Percentiles rank a stretch among this genome's conserved stretches.
phyloP scores from a whole-genome alignment of 352 stramenopile species.

The Peronospora destructor region DNA sequence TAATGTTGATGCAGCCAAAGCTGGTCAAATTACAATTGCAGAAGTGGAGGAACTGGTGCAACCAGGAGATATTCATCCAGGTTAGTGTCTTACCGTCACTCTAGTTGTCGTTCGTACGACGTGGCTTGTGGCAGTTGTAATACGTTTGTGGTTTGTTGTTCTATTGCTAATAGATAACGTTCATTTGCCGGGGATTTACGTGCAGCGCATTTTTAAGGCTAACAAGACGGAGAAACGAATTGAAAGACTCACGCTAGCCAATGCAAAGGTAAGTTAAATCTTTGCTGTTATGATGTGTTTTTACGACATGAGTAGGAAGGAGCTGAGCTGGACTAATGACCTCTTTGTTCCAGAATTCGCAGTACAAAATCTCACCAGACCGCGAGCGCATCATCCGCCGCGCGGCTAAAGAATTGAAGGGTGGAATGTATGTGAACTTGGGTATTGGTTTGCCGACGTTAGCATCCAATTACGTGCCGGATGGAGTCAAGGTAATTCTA shows the following conservation, averaged over 20 bases:
- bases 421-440: constrained; percentile 98
- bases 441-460: constrained; percentile 94
- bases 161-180: constrained; percentile 67
- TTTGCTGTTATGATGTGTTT: too few species aligned
- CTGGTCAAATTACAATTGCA: constrained; percentile 88
- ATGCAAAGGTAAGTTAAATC: constrained; percentile 33
- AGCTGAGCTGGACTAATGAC: not conserved
- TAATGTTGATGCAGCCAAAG: constrained; percentile 93
- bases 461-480: constrained; percentile 92
- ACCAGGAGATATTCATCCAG: constrained; percentile 88
- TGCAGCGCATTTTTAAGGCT: constrained; percentile 92
- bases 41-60: constrained; percentile 95
- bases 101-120: too few species aligned
- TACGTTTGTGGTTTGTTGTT: not conserved
- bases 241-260: constrained; percentile 87
- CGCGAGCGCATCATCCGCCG: constrained; percentile 92
- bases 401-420: constrained; percentile 78
- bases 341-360: constrained; percentile 31
- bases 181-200: constrained; percentile 93
- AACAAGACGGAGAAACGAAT: constrained; percentile 90
- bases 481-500: constrained; percentile 91
- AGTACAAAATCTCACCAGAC: constrained; percentile 60
- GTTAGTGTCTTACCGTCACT: constrained; percentile 4
- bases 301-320: too few species aligned
- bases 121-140: not conserved